phyloP scores from a whole-genome alignment of 805 yeast species.

The Candida suzukii region DNA sequence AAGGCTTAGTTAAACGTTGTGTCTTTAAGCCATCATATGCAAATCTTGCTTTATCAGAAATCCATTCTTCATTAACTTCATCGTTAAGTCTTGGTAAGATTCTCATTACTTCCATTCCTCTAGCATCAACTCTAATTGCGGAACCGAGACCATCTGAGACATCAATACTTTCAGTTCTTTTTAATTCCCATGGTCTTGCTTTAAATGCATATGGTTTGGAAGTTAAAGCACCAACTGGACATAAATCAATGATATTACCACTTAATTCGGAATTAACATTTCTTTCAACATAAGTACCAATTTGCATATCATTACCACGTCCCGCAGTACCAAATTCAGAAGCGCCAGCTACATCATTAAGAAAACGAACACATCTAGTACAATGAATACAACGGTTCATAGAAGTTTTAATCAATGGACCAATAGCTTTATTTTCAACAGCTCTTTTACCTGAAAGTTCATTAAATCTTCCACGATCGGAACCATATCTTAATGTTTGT shows the following conservation, averaged over 20 bases:
- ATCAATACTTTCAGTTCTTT: conserved; percentile 81
- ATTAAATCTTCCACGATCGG: conserved; percentile 78
- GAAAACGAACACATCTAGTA: conserved; percentile 83
- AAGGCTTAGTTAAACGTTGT: conserved; percentile 78
- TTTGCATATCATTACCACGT: conserved; percentile 88
- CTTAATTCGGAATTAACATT: conserved; percentile 79
- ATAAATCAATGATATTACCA: conserved; percentile 80
- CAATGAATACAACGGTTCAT: conserved; percentile 93
- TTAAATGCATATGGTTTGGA: conserved; percentile 88
- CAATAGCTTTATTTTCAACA: conserved; percentile 84
- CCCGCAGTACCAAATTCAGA: conserved; percentile 87
- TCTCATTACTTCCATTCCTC: conserved; percentile 85
- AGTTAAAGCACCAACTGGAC: conserved; percentile 91
- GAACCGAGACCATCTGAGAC: conserved; percentile 81
- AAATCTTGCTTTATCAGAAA: conserved; percentile 79
- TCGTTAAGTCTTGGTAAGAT: conserved; percentile 81
- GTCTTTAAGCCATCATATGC: conserved; percentile 82
- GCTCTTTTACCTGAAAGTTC: conserved; percentile 85
- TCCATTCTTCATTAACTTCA: conserved; percentile 88
- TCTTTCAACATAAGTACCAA: conserved; percentile 82
- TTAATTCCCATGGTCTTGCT: conserved; percentile 91
- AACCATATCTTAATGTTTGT: conserved; percentile 75
- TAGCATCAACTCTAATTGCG: conserved; percentile 74
- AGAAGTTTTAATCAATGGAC: conserved; percentile 82
- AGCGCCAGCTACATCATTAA: conserved; percentile 90